Evolutionary conservation across 768 basidiomycete genomes (phyloP).

Genomic region (Rossbeevera mucosa): DNA sequence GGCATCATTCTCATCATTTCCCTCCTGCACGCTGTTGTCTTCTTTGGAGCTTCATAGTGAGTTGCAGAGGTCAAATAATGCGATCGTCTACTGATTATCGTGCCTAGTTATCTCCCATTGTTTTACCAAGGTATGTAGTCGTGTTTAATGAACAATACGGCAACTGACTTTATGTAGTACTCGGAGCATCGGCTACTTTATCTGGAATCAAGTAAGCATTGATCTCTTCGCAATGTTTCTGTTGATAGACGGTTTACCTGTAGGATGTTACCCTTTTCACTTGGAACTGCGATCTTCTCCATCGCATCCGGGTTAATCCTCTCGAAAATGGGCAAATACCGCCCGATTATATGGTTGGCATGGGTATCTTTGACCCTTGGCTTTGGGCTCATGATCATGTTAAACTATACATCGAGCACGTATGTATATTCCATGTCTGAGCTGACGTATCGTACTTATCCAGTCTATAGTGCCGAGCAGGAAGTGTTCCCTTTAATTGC

Average conservation of each 20-base stretch:
- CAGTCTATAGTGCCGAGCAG: slow-evolving; percentile 48
- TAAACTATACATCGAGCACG: slow-evolving; percentile 50
- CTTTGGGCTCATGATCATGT: slow-evolving; percentile 69
- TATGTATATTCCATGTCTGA: neutral
- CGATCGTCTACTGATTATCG: neutral
- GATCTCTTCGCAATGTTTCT: neutral
- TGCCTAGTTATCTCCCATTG: slow-evolving; percentile 55
- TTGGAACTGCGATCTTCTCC: slow-evolving; percentile 53
- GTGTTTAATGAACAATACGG: neutral
- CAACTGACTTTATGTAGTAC: slow-evolving; percentile 32
- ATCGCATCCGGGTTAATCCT: slow-evolving; percentile 54
- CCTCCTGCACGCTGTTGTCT: slow-evolving; percentile 61
- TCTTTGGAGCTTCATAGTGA: slow-evolving; percentile 45
- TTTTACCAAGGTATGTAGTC: slow-evolving; percentile 55
- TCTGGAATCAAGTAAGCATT: slow-evolving; percentile 57
- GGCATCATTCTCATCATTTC: slow-evolving; percentile 50
- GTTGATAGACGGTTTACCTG: neutral
- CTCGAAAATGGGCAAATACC: slow-evolving; percentile 54
- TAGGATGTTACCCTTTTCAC: slow-evolving; percentile 74
- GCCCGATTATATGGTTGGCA: slow-evolving; percentile 57
- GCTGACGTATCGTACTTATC: slow-evolving; percentile 3
- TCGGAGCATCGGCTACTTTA: slow-evolving; percentile 68
- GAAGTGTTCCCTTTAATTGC: slow-evolving; percentile 62
- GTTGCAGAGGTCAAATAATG: neutral
- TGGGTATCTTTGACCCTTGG: slow-evolving; percentile 58